A percentile compares a stretch with the other conserved stretches of the same genome.
phyloP scores from a whole-genome alignment of 192 early-diverging fungal species.

The Kickxella alabastrina region DNA sequence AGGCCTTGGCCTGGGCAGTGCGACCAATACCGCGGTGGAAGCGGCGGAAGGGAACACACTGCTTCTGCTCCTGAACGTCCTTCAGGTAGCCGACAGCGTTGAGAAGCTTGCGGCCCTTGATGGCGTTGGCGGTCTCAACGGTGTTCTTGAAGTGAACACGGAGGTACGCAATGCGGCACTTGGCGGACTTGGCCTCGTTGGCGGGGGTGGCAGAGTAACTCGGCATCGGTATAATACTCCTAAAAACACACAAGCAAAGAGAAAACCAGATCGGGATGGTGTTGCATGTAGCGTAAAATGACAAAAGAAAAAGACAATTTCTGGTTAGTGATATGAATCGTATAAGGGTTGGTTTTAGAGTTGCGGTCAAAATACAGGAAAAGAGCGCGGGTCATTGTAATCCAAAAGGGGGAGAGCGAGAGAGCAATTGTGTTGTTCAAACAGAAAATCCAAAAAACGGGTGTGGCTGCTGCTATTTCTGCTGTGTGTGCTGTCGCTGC shows the following conservation, averaged over 20 bases:
- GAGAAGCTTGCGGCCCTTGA: conserved; percentile 85
- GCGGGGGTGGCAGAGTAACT: conserved; percentile 81
- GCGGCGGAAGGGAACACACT: conserved; percentile 93
- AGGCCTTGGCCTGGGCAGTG: conserved; percentile 93
- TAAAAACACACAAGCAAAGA: conserved; percentile 1
- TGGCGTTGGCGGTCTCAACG: conserved; percentile 89
- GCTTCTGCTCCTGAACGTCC: conserved; percentile 96
- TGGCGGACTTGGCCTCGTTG: conserved; percentile 79
- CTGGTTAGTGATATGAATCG: no score
- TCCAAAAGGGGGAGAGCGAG: no score
- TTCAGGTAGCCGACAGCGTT: conserved; percentile 91
- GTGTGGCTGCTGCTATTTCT: no score
- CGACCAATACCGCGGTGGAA: conserved; percentile 97
- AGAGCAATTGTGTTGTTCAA: no score
- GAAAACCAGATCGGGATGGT: background rate
- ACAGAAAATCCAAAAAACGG: no score
- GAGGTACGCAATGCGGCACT: conserved; percentile 89
- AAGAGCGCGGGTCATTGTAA: no score
- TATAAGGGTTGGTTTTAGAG: no score
- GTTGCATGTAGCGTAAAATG: background rate
- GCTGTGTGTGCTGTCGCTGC: no score
- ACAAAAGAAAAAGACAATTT: no score
- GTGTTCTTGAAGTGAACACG: conserved; percentile 99
- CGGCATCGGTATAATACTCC: conserved; percentile 56
- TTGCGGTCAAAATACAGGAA: no score